Conservation (phyloP, 495 filamentous ascomycete genomes). For the Aspergillus biplanus region DNA sequence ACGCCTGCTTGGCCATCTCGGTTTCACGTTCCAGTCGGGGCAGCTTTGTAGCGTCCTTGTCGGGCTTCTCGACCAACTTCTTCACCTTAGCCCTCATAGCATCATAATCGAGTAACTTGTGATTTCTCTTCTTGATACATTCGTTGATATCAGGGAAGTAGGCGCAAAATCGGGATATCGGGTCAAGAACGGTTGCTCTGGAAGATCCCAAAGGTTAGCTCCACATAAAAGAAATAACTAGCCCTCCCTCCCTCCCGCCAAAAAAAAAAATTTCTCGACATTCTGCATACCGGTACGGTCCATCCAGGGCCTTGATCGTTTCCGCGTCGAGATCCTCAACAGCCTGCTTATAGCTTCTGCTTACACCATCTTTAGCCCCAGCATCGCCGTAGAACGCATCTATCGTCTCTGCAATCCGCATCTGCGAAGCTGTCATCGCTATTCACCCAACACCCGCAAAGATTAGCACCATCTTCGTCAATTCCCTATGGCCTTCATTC, state of each 20-base stretch:
- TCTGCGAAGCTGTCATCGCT: constrained; percentile 99
- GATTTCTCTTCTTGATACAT: constrained; percentile 97
- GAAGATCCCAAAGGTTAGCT: background rate
- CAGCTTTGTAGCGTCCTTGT: constrained; percentile 95
- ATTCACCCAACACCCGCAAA: constrained; percentile 5
- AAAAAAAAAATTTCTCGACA: too few relatives aligned
- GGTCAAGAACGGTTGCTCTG: constrained; percentile 90
- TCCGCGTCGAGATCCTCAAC: constrained; percentile 97
- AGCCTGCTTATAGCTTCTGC: constrained; percentile 94
- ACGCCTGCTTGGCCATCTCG: constrained; percentile 88
- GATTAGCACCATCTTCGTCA: constrained; percentile 16
- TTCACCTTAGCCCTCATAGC: constrained; percentile 93
- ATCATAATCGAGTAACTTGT: constrained; percentile 98
- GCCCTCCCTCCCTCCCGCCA: too few relatives aligned
- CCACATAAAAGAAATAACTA: background rate
- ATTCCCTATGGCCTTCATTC: background rate
- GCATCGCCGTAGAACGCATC: constrained; percentile 99
- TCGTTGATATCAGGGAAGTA: constrained; percentile 99
- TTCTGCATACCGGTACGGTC: constrained; percentile 77
- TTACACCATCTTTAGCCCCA: constrained; percentile 91
- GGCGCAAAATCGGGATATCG: constrained; percentile 91
- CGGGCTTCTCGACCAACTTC: constrained; percentile 95
- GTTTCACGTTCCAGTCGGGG: constrained; percentile 92
- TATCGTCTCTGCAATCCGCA: constrained; percentile 99
- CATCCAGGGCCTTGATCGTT: constrained; percentile 96